These are phyloP conservation scores for Phascolomyces articulosus DNA, from an alignment of 371 early-diverging fungal genomes.

Conservation along the genomic window DNA sequence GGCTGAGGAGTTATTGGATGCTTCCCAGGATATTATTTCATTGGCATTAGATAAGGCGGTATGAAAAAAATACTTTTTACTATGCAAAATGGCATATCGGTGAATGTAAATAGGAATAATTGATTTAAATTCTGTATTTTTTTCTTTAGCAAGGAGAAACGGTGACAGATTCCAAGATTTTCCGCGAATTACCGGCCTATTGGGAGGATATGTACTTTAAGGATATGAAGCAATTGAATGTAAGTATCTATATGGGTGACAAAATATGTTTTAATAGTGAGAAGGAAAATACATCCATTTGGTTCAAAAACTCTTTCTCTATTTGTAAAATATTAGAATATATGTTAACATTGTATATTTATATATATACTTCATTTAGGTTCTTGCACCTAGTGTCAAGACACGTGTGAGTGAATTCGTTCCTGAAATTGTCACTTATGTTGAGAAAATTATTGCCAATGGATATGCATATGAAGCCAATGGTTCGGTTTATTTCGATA, in stretches of 20 bases:
- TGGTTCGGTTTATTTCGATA: conserved; percentile 99
- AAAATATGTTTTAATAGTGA: too few relatives aligned
- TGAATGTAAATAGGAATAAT: too few relatives aligned
- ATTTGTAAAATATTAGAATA: too few relatives aligned
- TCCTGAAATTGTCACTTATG: conserved; percentile 92
- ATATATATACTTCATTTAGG: conserved; percentile 30
- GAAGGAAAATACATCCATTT: too few relatives aligned
- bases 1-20: conserved; percentile 49
- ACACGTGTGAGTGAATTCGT: conserved; percentile 99
- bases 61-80: conserved; percentile 5
- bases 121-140: neutral
- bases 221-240: conserved; percentile 95
- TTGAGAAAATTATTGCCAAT: conserved; percentile 91
- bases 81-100: too few relatives aligned
- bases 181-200: conserved; percentile 89
- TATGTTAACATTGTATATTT: too few relatives aligned
- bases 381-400: conserved; percentile 90
- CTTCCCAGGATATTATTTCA: conserved; percentile 57
- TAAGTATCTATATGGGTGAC: too few relatives aligned
- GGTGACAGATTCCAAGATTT: conserved; percentile 87
- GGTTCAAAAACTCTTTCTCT: too few relatives aligned
- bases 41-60: conserved; percentile 63
- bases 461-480: conserved; percentile 95
- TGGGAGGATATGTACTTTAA: conserved; percentile 97
- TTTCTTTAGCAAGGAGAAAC: conserved; percentile 51